These are phyloP conservation scores for Luffa aegyptiaca DNA, from an alignment of 306 rosid species.

Conservation along the genomic window DNA sequence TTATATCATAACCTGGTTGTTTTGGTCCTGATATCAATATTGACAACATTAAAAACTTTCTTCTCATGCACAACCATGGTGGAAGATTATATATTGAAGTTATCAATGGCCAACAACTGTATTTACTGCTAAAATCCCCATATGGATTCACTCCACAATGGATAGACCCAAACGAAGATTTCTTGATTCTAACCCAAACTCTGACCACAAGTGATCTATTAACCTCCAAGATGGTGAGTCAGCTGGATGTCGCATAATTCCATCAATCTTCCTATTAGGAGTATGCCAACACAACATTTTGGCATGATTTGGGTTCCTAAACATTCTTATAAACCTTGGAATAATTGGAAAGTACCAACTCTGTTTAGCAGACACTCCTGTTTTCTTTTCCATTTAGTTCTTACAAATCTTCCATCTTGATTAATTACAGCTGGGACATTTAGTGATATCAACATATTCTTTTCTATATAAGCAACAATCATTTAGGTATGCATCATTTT, in stretches of 20 bases:
- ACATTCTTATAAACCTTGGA: neutral
- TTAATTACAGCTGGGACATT: too few species aligned
- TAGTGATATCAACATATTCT: too few species aligned
- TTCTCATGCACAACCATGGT: too few species aligned
- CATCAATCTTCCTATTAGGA: too few species aligned
- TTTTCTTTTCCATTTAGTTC: neutral
- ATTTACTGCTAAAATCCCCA: too few species aligned
- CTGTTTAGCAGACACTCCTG: neutral
- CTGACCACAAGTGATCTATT: too few species aligned
- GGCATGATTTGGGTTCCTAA: neutral
- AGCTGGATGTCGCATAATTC: neutral
- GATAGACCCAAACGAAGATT: neutral
- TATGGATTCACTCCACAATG: neutral
- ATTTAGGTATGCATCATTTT: neutral
- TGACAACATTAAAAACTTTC: too few species aligned
- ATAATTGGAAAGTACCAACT: neutral
- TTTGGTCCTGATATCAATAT: too few species aligned
- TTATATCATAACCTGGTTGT: too few species aligned
- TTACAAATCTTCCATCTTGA: neutral
- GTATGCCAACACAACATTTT: neutral
- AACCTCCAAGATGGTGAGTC: neutral
- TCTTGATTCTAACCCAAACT: neutral
- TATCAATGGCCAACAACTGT: too few species aligned
- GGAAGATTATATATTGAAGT: neutral
- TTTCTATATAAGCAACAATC: too few species aligned